Conservation (phyloP, 108 stramenopile species). For the Discostella stelligeroides region DNA sequence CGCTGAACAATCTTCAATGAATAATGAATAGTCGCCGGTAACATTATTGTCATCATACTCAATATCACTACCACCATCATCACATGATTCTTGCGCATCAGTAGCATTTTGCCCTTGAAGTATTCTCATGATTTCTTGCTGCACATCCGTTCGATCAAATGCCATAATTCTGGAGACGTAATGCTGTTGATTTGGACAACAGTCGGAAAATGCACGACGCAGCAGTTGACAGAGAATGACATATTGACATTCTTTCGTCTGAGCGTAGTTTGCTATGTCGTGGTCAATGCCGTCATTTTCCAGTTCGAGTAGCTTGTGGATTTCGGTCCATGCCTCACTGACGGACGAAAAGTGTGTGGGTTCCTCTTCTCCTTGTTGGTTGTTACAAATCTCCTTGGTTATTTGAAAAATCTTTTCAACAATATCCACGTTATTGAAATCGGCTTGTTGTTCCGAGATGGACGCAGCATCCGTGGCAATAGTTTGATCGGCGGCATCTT, state of each 20-base stretch:
- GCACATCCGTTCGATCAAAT: constrained; percentile 37
- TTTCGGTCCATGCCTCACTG: constrained; percentile 19
- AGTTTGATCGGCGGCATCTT: not conserved
- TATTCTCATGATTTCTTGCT: constrained; percentile 47
- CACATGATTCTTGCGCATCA: no score
- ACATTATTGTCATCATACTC: constrained; percentile 23
- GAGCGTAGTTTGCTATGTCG: not conserved
- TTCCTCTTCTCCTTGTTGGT: constrained; percentile 5
- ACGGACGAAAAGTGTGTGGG: constrained; percentile 10
- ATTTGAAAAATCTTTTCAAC: constrained; percentile 23
- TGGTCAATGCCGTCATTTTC: constrained; percentile 9
- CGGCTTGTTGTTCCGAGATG: not conserved
- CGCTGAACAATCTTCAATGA: constrained; percentile 26
- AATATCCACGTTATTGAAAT: constrained; percentile 21
- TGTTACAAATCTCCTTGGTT: constrained; percentile 28
- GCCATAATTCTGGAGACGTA: constrained; percentile 42
- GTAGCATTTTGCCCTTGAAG: constrained; percentile 18
- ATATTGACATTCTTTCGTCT: constrained; percentile 25
- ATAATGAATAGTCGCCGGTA: constrained; percentile 28
- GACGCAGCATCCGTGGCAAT: not conserved
- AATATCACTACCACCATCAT: constrained; percentile 9
- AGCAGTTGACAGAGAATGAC: constrained; percentile 29
- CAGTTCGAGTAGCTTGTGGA: constrained; percentile 6
- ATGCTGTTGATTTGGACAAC: constrained; percentile 21
- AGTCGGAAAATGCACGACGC: constrained; percentile 38